Conservation (phyloP, 2,329 filamentous ascomycete genomes). For the Biscogniauxia marginata region DNA sequence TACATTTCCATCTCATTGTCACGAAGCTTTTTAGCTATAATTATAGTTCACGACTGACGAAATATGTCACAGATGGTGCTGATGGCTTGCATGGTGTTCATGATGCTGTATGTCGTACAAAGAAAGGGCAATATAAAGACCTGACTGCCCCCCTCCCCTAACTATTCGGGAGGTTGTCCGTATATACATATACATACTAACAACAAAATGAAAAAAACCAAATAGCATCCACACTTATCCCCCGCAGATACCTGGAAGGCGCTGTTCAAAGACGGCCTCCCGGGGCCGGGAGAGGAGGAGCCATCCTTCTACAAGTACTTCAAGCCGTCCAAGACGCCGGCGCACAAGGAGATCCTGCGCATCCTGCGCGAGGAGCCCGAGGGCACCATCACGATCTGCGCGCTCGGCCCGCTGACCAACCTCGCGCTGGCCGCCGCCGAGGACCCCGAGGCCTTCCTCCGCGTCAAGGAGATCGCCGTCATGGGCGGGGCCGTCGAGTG, state of each 20-base stretch:
- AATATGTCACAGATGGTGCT: slow-evolving; percentile 57
- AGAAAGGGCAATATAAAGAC: neutral
- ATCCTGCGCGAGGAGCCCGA: slow-evolving; percentile 77
- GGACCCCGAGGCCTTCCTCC: slow-evolving; percentile 85
- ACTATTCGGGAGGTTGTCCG: neutral
- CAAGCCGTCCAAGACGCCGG: slow-evolving; percentile 68
- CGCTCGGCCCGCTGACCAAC: slow-evolving; percentile 91
- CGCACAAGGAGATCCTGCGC: slow-evolving; percentile 87
- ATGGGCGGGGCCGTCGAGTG: slow-evolving; percentile 88
- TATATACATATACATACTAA: neutral
- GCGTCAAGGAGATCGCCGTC: slow-evolving; percentile 85
- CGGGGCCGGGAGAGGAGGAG: slow-evolving; percentile 34
- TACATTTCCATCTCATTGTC: neutral
- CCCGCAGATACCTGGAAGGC: slow-evolving; percentile 73
- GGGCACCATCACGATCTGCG: slow-evolving; percentile 85
- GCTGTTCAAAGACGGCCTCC: slow-evolving; percentile 54
- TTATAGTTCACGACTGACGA: slow-evolving; percentile 7
- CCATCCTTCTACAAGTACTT: slow-evolving; percentile 61
- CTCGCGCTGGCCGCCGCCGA: slow-evolving; percentile 83
- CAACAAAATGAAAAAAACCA: slow-evolving; percentile 10
- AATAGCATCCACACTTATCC: slow-evolving; percentile 69
- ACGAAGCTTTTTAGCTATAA: neutral
- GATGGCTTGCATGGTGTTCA: slow-evolving; percentile 80
- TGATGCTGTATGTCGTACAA: slow-evolving; percentile 42
- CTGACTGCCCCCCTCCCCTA: neutral